These are phyloP conservation scores for Neoscytalidium dimidiatum DNA, from an alignment of 2,329 filamentous ascomycete genomes.

Conservation along the genomic window DNA sequence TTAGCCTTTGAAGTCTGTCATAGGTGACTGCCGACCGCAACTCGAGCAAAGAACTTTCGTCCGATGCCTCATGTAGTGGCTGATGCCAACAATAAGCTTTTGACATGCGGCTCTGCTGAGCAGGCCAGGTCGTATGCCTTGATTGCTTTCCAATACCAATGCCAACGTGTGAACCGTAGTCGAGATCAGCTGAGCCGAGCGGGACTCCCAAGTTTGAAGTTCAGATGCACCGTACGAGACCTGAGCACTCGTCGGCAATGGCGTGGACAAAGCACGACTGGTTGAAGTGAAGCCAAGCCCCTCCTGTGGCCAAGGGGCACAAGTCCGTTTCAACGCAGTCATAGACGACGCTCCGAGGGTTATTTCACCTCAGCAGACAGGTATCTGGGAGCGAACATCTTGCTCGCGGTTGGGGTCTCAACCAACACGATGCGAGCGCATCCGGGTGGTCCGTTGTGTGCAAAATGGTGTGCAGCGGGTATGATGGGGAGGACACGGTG, in stretches of 20 bases:
- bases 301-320: too few relatives aligned
- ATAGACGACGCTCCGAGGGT: too few relatives aligned
- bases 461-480: not conserved
- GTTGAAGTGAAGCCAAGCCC: too few relatives aligned
- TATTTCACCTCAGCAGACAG: not conserved
- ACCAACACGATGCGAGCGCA: too few relatives aligned
- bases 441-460: not conserved
- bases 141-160: not conserved
- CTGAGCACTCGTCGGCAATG: not conserved
- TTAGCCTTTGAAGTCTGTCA: not conserved
- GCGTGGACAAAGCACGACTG: too few relatives aligned
- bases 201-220: not conserved
- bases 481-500: not conserved
- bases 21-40: not conserved
- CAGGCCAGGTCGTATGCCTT: not conserved
- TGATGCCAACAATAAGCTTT: not conserved
- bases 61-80: not conserved
- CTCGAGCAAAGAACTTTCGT: not conserved
- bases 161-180: not conserved
- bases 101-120: not conserved
- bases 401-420: too few relatives aligned
- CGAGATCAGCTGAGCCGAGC: constrained; percentile 1
- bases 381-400: not conserved
- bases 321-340: too few relatives aligned
- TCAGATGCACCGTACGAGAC: not conserved